These are phyloP conservation scores for Jamesozyma jinghongensis DNA, from an alignment of 805 yeast species.

Conservation along the genomic window DNA sequence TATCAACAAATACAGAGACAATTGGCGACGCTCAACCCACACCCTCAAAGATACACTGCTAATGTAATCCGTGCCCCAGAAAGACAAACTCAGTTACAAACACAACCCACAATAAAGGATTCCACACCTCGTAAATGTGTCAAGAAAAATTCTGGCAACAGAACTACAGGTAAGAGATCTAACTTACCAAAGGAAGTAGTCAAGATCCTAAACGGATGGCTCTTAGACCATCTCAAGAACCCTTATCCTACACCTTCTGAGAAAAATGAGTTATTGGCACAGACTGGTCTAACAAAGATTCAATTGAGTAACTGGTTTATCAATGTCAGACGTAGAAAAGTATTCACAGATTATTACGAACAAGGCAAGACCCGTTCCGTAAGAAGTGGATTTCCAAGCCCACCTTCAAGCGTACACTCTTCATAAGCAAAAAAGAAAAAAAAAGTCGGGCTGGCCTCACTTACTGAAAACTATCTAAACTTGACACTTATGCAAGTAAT, in stretches of 20 bases:
- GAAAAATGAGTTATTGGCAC: slow-evolving; percentile 55
- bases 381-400: neutral
- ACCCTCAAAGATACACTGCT: slow-evolving; percentile 5
- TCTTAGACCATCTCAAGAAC: slow-evolving; percentile 60
- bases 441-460: no score
- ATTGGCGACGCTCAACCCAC: no score
- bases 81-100: neutral
- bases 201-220: slow-evolving; percentile 62
- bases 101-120: no score
- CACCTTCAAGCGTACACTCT: neutral
- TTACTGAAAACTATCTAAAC: neutral
- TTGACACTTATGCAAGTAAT: neutral
- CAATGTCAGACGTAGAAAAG: slow-evolving; percentile 72
- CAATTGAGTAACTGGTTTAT: slow-evolving; percentile 85
- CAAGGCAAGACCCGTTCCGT: no score
- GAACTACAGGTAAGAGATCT: slow-evolving; percentile 41
- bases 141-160: neutral
- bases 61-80: slow-evolving; percentile 1
- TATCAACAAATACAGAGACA: no score
- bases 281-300: slow-evolving; percentile 71
- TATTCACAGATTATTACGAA: slow-evolving; percentile 32
- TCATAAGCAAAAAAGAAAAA: no score
- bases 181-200: slow-evolving; percentile 76
- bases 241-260: slow-evolving; percentile 82
- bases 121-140: no score